A percentile compares a stretch with the other conserved stretches of the same genome.
phyloP scores from a whole-genome alignment of 352 stramenopile species.

The Aphanomyces stellatus region DNA sequence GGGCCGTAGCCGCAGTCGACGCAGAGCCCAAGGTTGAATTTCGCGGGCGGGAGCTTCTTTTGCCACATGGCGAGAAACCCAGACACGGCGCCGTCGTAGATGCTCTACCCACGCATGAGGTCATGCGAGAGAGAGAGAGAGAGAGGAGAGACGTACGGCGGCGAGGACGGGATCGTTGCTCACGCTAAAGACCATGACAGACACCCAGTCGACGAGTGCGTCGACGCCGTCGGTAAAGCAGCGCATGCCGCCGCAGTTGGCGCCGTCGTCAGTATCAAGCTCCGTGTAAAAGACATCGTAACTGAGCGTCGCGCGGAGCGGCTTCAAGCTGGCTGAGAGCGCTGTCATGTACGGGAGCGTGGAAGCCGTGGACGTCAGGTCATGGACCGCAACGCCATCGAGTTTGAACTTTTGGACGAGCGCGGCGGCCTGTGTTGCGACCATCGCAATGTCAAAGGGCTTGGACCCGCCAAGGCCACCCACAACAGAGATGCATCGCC shows the following conservation, averaged over 20 bases:
- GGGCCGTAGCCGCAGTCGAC: slow-evolving; percentile 2
- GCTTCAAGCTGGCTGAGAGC: neutral
- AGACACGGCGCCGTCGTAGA: neutral
- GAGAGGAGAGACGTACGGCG: neutral
- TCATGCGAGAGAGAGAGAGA: too few species aligned
- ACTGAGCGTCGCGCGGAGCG: neutral
- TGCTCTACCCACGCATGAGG: neutral
- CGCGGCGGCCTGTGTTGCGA: neutral
- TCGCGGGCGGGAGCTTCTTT: neutral
- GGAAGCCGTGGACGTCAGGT: neutral
- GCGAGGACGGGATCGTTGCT: neutral
- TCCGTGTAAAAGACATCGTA: slow-evolving; percentile 9
- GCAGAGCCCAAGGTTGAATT: slow-evolving; percentile 5
- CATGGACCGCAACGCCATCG: slow-evolving; percentile 14
- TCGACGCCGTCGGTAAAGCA: slow-evolving; percentile 14
- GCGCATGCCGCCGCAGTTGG: neutral
- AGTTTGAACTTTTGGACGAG: slow-evolving; percentile 15
- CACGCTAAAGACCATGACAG: neutral
- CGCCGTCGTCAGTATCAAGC: neutral
- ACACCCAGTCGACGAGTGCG: slow-evolving; percentile 16
- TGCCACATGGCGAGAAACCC: neutral
- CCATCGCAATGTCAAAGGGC: neutral
- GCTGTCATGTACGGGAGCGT: slow-evolving; percentile 16
- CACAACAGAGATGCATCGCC: slow-evolving; percentile 11
- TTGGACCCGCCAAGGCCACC: slow-evolving; percentile 4